phyloP scores from a whole-genome alignment of 78 protist species.

The Dictyostelium citrinum region DNA sequence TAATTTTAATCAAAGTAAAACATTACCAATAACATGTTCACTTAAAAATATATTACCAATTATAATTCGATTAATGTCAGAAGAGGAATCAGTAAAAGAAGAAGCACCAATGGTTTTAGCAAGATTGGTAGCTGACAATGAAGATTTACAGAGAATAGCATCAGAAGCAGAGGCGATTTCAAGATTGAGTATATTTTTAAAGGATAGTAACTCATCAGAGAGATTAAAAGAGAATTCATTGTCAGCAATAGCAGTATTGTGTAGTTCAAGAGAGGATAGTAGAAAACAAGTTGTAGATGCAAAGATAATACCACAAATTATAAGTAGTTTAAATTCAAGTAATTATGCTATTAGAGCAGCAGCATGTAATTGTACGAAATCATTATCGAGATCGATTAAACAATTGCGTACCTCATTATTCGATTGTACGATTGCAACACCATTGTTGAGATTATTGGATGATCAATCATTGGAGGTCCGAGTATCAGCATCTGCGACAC shows the following conservation, averaged over 20 bases:
- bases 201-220: conserved; percentile 39
- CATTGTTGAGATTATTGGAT: conserved; percentile 43
- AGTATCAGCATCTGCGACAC: conserved; percentile 63
- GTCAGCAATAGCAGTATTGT: conserved; percentile 70
- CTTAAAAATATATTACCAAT: conserved; percentile 37
- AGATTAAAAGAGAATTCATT: conserved; percentile 51
- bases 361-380: conserved; percentile 52
- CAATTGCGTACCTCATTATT: conserved; percentile 74
- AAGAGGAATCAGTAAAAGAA: conserved; percentile 48
- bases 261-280: conserved; percentile 63
- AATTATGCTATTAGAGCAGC: conserved; percentile 72
- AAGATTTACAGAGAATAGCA: conserved; percentile 76
- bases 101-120: conserved; percentile 73
- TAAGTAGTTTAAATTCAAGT: neutral
- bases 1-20: conserved; percentile 48
- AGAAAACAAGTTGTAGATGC: conserved; percentile 73
- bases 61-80: conserved; percentile 58
- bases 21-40: conserved; percentile 16
- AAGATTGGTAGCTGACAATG: conserved; percentile 47
- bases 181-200: conserved; percentile 47
- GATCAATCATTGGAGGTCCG: conserved; percentile 72
- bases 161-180: conserved; percentile 72
- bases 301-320: conserved; percentile 61
- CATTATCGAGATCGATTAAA: conserved; percentile 66
- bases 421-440: conserved; percentile 68